A percentile compares a stretch with the other conserved stretches of the same genome.
phyloP scores from a whole-genome alignment of 2,329 filamentous ascomycete genomes.

The Aspergillus fijiensis region DNA sequence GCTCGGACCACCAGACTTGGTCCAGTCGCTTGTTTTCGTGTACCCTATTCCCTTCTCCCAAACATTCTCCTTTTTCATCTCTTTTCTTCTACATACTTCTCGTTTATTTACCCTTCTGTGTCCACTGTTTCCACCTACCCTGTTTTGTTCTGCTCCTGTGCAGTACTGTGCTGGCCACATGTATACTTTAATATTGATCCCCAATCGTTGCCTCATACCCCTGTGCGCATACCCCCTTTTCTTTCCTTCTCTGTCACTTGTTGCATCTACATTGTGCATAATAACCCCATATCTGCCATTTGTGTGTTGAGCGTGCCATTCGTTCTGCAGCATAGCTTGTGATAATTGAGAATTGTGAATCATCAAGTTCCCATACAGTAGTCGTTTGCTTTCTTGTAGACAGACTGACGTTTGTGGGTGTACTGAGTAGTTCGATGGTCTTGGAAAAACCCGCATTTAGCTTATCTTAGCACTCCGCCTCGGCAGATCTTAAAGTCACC shows the following conservation, averaged over 20 bases:
- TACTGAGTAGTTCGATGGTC: too few species aligned
- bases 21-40: background rate
- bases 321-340: constrained; percentile 19
- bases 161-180: constrained; percentile 42
- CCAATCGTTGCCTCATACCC: constrained; percentile 38
- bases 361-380: background rate
- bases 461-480: background rate
- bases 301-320: constrained; percentile 16
- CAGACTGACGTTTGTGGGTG: too few species aligned
- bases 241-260: constrained; percentile 17
- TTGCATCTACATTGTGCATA: constrained; percentile 20
- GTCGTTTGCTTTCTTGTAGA: background rate
- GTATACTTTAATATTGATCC: constrained; percentile 38
- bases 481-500: background rate
- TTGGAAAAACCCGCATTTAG: background rate
- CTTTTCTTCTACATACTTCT: constrained; percentile 20
- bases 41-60: constrained; percentile 23
- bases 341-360: constrained; percentile 17
- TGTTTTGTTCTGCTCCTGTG: constrained; percentile 15
- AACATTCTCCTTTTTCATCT: constrained; percentile 19
- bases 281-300: constrained; percentile 17
- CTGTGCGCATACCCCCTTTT: constrained; percentile 31
- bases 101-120: constrained; percentile 20
- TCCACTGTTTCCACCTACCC: constrained; percentile 20
- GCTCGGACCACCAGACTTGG: background rate